Conservation (phyloP, 2,329 filamentous ascomycete species). For the Chaetomium strumarium region DNA sequence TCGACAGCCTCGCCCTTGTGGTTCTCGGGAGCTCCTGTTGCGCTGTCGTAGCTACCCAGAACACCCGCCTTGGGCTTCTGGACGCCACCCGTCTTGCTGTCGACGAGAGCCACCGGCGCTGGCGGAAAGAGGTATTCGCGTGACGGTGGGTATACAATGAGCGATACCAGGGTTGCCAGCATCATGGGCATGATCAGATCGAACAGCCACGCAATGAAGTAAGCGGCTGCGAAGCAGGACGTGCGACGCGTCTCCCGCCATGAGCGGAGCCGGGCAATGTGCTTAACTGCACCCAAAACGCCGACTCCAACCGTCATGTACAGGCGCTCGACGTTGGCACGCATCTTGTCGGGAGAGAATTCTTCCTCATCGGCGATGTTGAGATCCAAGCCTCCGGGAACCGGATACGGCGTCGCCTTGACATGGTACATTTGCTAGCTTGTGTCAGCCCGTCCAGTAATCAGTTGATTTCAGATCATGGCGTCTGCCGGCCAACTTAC, state of each 20-base stretch:
- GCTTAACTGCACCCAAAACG: slow-evolving; percentile 61
- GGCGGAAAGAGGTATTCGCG: slow-evolving; percentile 66
- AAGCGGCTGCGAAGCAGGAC: slow-evolving; percentile 50
- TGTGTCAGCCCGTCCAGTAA: neutral
- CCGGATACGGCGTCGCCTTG: slow-evolving; percentile 55
- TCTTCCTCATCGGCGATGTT: slow-evolving; percentile 78
- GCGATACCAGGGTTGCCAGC: slow-evolving; percentile 51
- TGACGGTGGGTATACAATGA: slow-evolving; percentile 60
- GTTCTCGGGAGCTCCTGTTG: slow-evolving; percentile 77
- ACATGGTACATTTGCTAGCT: slow-evolving; percentile 55
- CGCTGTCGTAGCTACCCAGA: slow-evolving; percentile 67
- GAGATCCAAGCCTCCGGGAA: slow-evolving; percentile 66
- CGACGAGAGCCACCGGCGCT: slow-evolving; percentile 68
- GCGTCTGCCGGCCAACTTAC: slow-evolving; percentile 29
- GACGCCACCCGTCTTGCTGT: slow-evolving; percentile 62
- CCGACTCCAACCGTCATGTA: slow-evolving; percentile 74
- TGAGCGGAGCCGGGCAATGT: slow-evolving; percentile 68
- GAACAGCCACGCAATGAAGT: slow-evolving; percentile 61
- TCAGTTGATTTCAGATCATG: neutral
- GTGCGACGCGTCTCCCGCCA: slow-evolving; percentile 72
- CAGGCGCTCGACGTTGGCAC: slow-evolving; percentile 69
- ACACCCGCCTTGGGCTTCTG: slow-evolving; percentile 73
- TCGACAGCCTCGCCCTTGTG: slow-evolving; percentile 80
- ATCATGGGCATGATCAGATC: slow-evolving; percentile 64
- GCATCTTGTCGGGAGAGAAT: slow-evolving; percentile 77